Evolutionary conservation across 768 basidiomycete genomes (phyloP).

Genomic region (Sistotremastrum niveocremeum): DNA sequence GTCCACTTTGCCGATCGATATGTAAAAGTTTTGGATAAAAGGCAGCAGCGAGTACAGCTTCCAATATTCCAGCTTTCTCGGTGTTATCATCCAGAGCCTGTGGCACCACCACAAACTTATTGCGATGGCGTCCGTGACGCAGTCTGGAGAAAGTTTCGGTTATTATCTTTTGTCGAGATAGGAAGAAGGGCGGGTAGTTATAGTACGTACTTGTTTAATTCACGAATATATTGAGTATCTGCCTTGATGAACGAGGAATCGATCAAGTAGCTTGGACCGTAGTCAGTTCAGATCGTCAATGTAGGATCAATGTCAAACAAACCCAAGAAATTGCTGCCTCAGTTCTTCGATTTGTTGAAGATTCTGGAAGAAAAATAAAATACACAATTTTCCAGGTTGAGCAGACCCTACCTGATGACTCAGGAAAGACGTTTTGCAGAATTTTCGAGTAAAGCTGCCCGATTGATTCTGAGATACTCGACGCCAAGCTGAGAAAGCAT

Average conservation of each 20-base stretch:
- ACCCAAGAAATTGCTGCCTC: constrained; percentile 79
- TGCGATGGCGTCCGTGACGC: constrained; percentile 59
- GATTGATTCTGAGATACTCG: constrained; percentile 49
- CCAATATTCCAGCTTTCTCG: constrained; percentile 47
- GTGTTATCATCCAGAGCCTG: constrained; percentile 57
- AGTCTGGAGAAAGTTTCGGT: constrained; percentile 28
- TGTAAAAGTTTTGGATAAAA: constrained; percentile 83
- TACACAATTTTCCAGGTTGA: not conserved
- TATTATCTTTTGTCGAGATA: not conserved
- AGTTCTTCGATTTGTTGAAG: constrained; percentile 94
- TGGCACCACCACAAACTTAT: constrained; percentile 67
- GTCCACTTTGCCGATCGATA: constrained; percentile 44
- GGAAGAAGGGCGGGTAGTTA: not conserved
- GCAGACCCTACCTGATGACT: constrained; percentile 54
- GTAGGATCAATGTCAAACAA: constrained; percentile 6
- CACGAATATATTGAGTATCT: constrained; percentile 47
- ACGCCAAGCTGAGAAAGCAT: constrained; percentile 83
- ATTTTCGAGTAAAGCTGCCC: constrained; percentile 42
- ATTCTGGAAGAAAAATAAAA: constrained; percentile 35
- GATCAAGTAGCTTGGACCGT: constrained; percentile 53
- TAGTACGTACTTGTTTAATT: constrained; percentile 45
- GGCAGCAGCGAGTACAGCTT: constrained; percentile 74
- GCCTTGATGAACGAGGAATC: constrained; percentile 78
- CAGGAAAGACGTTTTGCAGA: constrained; percentile 68
- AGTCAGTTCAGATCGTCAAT: constrained; percentile 2